A percentile compares a stretch with the other conserved stretches of the same genome.
Evolutionary conservation across 1,284 basidiomycete species (phyloP).

Genomic region (Salmacisia buchloeana): DNA sequence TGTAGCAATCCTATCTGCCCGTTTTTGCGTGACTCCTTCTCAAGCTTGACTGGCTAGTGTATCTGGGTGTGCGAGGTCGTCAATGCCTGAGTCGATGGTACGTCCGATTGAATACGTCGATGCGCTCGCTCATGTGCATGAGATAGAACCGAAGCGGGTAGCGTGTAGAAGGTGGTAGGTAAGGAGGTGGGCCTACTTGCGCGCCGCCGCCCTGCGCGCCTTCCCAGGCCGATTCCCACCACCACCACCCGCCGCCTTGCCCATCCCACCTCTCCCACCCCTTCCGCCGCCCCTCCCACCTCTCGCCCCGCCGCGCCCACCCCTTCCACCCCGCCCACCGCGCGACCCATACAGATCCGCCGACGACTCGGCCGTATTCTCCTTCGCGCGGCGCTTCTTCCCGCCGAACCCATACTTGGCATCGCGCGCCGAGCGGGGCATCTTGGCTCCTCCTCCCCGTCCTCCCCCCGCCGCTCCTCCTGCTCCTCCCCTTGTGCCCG

Average conservation of each 20-base stretch:
- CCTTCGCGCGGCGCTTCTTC: conserved; percentile 42
- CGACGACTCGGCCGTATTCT: conserved; percentile 43
- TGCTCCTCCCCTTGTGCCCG: conserved; percentile 2
- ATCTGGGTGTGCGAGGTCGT: no score
- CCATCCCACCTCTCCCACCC: conserved; percentile 11
- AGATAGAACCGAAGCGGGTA: not conserved
- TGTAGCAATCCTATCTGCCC: not conserved
- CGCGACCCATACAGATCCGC: conserved; percentile 28
- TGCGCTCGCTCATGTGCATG: not conserved
- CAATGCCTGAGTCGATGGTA: not conserved
- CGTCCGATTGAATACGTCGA: no score
- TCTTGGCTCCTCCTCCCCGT: conserved; percentile 20
- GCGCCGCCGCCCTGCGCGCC: conserved; percentile 9
- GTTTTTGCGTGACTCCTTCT: no score
- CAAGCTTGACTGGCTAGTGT: no score
- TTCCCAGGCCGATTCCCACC: conserved; percentile 15
- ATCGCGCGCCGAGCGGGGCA: conserved; percentile 38
- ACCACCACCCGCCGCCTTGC: conserved; percentile 8
- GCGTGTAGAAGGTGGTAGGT: not conserved
- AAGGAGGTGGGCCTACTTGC: conserved; percentile 11
- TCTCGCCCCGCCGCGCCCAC: conserved; percentile 7
- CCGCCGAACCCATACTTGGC: conserved; percentile 47
- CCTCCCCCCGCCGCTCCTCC: conserved; percentile 11
- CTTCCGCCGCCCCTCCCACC: conserved; percentile 13
- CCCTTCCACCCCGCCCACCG: conserved; percentile 9